Percentiles rank a stretch among this genome's conserved stretches.
Conservation (phyloP, 139 green algal genomes). For the Chlamydomonas sp. region DNA sequence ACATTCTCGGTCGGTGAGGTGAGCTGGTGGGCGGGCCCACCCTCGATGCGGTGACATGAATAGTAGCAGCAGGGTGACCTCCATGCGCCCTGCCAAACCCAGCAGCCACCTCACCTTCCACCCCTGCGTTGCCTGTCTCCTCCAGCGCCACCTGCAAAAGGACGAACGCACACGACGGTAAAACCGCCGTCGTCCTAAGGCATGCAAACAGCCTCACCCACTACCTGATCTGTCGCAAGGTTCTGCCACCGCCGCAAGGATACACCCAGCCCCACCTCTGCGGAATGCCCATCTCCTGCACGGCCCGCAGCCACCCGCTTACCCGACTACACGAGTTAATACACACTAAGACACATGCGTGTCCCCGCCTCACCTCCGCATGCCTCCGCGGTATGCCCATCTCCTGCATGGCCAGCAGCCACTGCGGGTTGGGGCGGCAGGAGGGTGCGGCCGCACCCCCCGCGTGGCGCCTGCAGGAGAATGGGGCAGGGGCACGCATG, state of each 20-base stretch:
- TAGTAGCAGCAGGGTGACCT: too few species aligned
- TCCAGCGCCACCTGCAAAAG: conserved; percentile 71
- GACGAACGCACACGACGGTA: conserved; percentile 27
- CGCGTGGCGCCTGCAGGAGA: too few species aligned
- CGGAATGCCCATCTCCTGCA: conserved; percentile 93
- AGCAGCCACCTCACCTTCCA: conserved; percentile 63
- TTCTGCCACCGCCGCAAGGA: neutral
- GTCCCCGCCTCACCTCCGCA: conserved; percentile 44
- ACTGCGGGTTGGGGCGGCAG: neutral
- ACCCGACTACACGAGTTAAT: neutral
- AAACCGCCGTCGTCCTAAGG: too few species aligned
- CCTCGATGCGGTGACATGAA: too few species aligned
- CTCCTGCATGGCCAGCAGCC: conserved; percentile 82
- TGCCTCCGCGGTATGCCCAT: conserved; percentile 87
- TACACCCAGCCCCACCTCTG: neutral
- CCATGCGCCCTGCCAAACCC: neutral
- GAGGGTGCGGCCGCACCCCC: too few species aligned
- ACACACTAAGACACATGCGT: neutral
- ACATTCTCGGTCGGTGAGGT: too few species aligned
- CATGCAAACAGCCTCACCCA: neutral
- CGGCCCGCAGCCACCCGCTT: conserved; percentile 58
- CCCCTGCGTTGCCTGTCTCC: conserved; percentile 88
- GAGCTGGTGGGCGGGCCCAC: too few species aligned
- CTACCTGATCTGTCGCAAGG: neutral
- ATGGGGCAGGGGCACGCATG: too few species aligned